These are phyloP conservation scores for Fonsecaea nubica DNA, from an alignment of 2,329 filamentous ascomycete species.

Conservation along the genomic window DNA sequence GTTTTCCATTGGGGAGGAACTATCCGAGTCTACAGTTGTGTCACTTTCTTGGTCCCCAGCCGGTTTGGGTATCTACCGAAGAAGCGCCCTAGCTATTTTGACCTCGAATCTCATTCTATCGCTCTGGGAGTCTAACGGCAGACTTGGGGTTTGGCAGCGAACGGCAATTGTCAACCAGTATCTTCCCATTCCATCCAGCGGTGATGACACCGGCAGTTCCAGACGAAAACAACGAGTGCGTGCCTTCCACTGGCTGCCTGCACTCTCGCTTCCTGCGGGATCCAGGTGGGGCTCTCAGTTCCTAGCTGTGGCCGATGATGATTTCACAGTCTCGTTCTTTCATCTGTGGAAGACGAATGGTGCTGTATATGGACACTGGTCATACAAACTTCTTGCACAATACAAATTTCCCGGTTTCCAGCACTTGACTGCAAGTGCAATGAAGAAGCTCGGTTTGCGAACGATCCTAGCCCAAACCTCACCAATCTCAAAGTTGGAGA, in stretches of 20 bases:
- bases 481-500: constrained; percentile 24
- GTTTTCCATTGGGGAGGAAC: constrained; percentile 66
- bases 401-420: background rate
- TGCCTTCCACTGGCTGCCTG: constrained; percentile 51
- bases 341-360: constrained; percentile 30
- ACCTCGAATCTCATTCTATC: constrained; percentile 64
- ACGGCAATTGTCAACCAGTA: constrained; percentile 60
- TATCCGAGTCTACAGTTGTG: constrained; percentile 59
- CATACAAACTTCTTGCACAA: constrained; percentile 21
- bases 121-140: constrained; percentile 60
- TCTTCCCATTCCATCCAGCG: constrained; percentile 44
- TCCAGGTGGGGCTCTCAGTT: constrained; percentile 47
- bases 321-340: constrained; percentile 30
- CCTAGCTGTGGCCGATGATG: constrained; percentile 49
- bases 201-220: constrained; percentile 36
- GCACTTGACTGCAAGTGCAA: background rate
- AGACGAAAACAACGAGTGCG: constrained; percentile 47
- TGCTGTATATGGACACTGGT: constrained; percentile 30
- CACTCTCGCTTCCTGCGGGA: constrained; percentile 19
- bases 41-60: constrained; percentile 63
- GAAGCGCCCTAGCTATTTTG: constrained; percentile 62
- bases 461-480: constrained; percentile 23
- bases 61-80: constrained; percentile 61
- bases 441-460: constrained; percentile 16
- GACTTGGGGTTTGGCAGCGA: constrained; percentile 58